Evolutionary conservation across 139 green algal genomes (phyloP).

Genomic region (Coelastrella sp.): DNA sequence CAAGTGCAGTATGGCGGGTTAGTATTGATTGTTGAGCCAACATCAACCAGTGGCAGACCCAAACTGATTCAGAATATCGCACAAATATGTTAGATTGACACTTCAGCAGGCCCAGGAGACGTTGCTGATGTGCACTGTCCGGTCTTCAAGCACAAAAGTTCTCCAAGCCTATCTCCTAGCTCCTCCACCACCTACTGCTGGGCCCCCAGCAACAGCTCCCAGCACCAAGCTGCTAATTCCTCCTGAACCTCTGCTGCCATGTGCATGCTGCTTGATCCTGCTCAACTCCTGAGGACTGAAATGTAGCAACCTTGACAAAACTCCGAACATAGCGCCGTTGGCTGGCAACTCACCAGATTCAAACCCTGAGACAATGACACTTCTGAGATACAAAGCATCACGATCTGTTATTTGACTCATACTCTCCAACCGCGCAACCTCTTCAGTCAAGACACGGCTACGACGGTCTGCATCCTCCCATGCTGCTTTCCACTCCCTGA

Average conservation of each 20-base stretch:
- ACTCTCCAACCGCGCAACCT: conserved; percentile 52
- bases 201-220: background rate
- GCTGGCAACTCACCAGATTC: conserved; percentile 54
- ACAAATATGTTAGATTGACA: no score
- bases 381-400: conserved; percentile 61
- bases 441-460: conserved; percentile 1
- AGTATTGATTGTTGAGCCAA: no score
- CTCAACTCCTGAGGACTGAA: conserved; percentile 39
- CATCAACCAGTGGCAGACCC: no score
- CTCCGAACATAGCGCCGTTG: conserved; percentile 45
- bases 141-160: no score
- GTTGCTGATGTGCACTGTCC: no score
- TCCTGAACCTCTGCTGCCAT: conserved; percentile 3
- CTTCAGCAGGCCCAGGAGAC: no score
- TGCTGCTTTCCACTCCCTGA: conserved; percentile 5
- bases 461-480: background rate
- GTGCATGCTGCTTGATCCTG: conserved; percentile 27
- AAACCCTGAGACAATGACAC: conserved; percentile 61
- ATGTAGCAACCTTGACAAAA: conserved; percentile 58
- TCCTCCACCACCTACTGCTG: conserved; percentile 12
- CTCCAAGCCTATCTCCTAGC: background rate
- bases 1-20: no score
- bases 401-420: conserved; percentile 51
- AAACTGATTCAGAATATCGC: no score
- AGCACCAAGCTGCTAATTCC: conserved; percentile 33